phyloP scores from a whole-genome alignment of 768 basidiomycete species.

The Lentinula guzmanii region DNA sequence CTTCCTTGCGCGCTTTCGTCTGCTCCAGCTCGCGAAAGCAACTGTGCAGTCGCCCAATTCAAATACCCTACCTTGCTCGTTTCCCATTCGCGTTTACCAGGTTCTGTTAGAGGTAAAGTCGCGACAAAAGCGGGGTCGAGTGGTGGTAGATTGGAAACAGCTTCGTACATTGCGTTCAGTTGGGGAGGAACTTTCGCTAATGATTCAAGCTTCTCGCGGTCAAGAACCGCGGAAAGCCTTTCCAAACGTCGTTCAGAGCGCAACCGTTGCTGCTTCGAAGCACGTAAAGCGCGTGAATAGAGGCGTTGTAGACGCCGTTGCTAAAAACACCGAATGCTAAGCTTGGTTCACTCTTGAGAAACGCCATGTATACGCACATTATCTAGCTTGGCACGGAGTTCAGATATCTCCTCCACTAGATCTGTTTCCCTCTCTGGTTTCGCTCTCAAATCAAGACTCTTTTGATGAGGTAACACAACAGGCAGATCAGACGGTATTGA shows the following conservation, averaged over 20 bases:
- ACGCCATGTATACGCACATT: constrained; percentile 42
- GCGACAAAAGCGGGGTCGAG: constrained; percentile 32
- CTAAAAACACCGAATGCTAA: constrained; percentile 26
- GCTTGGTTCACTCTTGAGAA: constrained; percentile 2
- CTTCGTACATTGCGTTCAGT: constrained; percentile 37
- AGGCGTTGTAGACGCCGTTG: constrained; percentile 60
- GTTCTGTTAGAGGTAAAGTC: constrained; percentile 35
- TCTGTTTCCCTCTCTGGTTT: constrained; percentile 54
- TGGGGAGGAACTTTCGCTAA: constrained; percentile 34
- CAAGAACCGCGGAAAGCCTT: constrained; percentile 35
- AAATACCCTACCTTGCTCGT: constrained; percentile 67
- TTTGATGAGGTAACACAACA: constrained; percentile 73
- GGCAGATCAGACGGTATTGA: constrained; percentile 64
- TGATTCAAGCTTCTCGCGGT: constrained; percentile 29
- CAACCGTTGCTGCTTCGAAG: constrained; percentile 37
- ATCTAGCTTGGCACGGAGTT: constrained; percentile 59
- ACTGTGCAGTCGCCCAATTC: constrained; percentile 65
- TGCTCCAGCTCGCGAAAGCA: constrained; percentile 30
- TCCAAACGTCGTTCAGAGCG: constrained; percentile 39
- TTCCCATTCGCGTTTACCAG: constrained; percentile 77
- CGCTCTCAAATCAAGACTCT: constrained; percentile 57
- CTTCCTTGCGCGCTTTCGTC: constrained; percentile 18
- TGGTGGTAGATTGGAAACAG: constrained; percentile 43
- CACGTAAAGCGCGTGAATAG: constrained; percentile 45
- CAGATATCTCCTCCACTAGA: constrained; percentile 62